These are phyloP conservation scores for Podospora pseudoanserina DNA, from an alignment of 495 filamentous ascomycete genomes.

Conservation along the genomic window DNA sequence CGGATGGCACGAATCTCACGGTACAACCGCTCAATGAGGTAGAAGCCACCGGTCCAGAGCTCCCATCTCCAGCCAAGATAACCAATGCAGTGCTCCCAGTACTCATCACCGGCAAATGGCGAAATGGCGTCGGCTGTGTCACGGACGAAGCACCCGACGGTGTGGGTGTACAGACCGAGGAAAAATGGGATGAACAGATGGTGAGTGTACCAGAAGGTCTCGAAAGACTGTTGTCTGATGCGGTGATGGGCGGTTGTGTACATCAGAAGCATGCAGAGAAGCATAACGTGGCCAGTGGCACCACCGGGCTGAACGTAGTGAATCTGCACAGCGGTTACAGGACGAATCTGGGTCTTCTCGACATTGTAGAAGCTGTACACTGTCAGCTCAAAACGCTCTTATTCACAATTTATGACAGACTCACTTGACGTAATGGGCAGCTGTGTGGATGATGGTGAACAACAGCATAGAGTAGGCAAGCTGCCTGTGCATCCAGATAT, in stretches of 20 bases:
- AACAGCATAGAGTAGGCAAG: conserved; percentile 84
- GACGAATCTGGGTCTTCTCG: conserved; percentile 78
- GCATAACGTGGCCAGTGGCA: conserved; percentile 96
- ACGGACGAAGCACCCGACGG: conserved; percentile 92
- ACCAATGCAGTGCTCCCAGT: conserved; percentile 92
- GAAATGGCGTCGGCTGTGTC: conserved; percentile 67
- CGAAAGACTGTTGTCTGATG: conserved; percentile 94
- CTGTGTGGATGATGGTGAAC: conserved; percentile 73
- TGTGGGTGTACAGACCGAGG: conserved; percentile 90
- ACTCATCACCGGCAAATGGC: conserved; percentile 73
- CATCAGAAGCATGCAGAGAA: conserved; percentile 97
- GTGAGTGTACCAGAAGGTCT: conserved; percentile 99
- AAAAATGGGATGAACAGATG: conserved; percentile 97
- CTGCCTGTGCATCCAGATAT: conserved; percentile 94
- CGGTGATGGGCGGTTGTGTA: conserved; percentile 92
- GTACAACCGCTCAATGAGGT: conserved; percentile 85
- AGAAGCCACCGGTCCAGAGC: conserved; percentile 77
- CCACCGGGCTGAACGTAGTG: conserved; percentile 88
- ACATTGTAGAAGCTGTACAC: conserved; percentile 83
- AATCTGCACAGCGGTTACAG: conserved; percentile 80
- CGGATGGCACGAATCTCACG: conserved; percentile 81
- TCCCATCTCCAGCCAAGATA: conserved; percentile 99
- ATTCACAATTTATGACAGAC: conserved; percentile 27
- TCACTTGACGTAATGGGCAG: conserved; percentile 93
- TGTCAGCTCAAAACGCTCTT: conserved; percentile 25